Base-by-base conservation (phyloP, 495 filamentous ascomycete genomes). In the Podospora australis region DNA sequence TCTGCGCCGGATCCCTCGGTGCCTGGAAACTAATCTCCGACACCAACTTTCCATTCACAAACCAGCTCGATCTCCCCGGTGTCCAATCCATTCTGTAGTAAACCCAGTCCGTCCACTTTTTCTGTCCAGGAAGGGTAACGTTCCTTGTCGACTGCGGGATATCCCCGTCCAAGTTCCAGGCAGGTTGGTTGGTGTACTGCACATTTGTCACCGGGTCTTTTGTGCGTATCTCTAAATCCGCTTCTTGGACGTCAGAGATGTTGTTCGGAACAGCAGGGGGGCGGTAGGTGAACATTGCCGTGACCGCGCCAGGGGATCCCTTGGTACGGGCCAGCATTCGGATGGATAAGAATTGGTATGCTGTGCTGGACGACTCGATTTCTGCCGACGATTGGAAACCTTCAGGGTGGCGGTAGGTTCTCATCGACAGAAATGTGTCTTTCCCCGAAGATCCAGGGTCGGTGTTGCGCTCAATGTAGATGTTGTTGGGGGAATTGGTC, bases 161-260 rank as follows among this genome's bases (percentile, higher is more conserved):
- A 38, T 74, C 66, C 14, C 73, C 72, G 3, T 60, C 52, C 20
- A 55, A 41, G 50, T 59, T 70, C 55, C 64, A 70, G 17, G 68
- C 74, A 0, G 86, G 86, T 56, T 90, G 86, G 54, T 90, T 90
- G 19, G 84, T 86, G 63, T 84, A 88, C 54, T 81, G 80, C 19
- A 85, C 70, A 10, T 66, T 70, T 39, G 70, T 60, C 1, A 66
- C 60, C 2, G 80, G 75, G 47, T 81, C 83, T 1, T 68, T 65
- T 2, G 83, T 87, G 10, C 84, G 71, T 58, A 88, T 83, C 60
- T 94, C 88, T 34, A 91, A 75, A 56, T 91, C 88, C 4, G 81
- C 81, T 62, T 91, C 85, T 54, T 85, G 81, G 25, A 81, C 77
- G 11, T 55, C 40, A 14, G 69, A 62, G n/a, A 62, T 46, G 21